Evolutionary conservation across 768 basidiomycete species (phyloP).

Genomic region (Boletus rubescentipes): DNA sequence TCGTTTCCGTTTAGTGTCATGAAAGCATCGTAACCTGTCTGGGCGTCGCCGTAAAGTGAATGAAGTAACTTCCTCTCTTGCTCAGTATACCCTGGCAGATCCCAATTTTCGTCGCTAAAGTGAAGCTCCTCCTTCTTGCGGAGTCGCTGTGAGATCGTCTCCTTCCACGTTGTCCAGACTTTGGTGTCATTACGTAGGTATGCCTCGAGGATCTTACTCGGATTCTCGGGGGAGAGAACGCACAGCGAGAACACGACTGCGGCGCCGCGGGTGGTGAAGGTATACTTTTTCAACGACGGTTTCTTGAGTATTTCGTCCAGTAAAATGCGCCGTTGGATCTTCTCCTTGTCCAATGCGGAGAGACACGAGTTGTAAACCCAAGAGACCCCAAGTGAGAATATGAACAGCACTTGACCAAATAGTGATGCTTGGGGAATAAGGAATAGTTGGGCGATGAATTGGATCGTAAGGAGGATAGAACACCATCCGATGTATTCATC

Average conservation of each 20-base stretch:
- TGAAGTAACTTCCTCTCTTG: neutral
- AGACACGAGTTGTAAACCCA: conserved; percentile 29
- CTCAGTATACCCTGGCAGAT: neutral
- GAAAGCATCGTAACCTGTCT: conserved; percentile 1
- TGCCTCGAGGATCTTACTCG: conserved; percentile 6
- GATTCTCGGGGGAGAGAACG: conserved; percentile 4
- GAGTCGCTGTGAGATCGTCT: neutral
- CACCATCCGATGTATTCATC: conserved; percentile 8
- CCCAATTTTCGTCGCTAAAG: conserved; percentile 1
- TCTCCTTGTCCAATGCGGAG: conserved; percentile 32
- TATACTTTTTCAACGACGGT: conserved; percentile 1
- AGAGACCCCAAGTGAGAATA: conserved; percentile 25
- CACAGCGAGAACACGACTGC: conserved; percentile 7
- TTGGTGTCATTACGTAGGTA: conserved; percentile 11
- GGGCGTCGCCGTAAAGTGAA: conserved; percentile 3
- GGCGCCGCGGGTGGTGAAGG: conserved; percentile 1
- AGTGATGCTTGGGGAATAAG: conserved; percentile 28
- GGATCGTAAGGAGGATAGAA: conserved; percentile 22
- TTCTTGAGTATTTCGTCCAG: neutral
- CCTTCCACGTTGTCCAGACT: conserved; percentile 8
- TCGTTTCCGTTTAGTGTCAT: neutral
- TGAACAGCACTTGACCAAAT: conserved; percentile 32
- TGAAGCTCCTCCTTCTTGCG: neutral
- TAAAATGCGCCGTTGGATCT: conserved; percentile 13
- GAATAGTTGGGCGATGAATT: conserved; percentile 29